Conservation (phyloP, 176 grass and related monocot genomes). For the Aegilops longissima region DNA sequence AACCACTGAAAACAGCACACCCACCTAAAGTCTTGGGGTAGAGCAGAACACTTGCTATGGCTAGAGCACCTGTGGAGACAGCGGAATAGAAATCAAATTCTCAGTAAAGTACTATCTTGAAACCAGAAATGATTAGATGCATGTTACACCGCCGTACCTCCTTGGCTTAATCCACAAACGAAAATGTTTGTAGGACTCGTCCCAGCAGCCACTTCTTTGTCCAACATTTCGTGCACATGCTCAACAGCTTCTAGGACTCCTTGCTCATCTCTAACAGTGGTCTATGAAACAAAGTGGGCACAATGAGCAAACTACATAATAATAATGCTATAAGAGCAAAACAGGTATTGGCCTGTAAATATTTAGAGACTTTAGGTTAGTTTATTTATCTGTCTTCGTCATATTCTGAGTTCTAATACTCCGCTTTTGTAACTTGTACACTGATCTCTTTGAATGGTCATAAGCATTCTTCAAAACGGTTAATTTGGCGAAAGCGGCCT, state of each 20-base stretch:
- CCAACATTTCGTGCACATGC: constrained; percentile 46
- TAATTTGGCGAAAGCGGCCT: no score
- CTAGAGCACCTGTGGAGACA: constrained; percentile 26
- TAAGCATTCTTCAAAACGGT: neutral
- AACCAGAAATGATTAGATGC: neutral
- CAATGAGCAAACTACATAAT: neutral
- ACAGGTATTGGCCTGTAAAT: neutral
- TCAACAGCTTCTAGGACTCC: constrained; percentile 57
- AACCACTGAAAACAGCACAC: constrained; percentile 63
- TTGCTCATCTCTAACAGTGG: constrained; percentile 42
- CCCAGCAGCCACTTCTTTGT: constrained; percentile 47
- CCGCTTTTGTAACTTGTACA: no score
- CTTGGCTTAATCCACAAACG: constrained; percentile 63
- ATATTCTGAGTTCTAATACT: no score
- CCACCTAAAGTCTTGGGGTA: constrained; percentile 63
- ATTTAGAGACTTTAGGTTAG: neutral
- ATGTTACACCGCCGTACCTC: constrained; percentile 28
- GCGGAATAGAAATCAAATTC: no score
- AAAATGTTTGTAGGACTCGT: constrained; percentile 49
- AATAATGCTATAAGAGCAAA: neutral
- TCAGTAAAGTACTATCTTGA: no score
- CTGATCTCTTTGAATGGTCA: no score
- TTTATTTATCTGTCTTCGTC: no score
- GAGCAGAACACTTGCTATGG: constrained; percentile 64
- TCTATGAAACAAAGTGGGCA: constrained; percentile 12